Evolutionary conservation across 441 rosid species (phyloP), one percentile per base, ranked within the genome.

Genomic region (Raphanus hybrid): DNA sequence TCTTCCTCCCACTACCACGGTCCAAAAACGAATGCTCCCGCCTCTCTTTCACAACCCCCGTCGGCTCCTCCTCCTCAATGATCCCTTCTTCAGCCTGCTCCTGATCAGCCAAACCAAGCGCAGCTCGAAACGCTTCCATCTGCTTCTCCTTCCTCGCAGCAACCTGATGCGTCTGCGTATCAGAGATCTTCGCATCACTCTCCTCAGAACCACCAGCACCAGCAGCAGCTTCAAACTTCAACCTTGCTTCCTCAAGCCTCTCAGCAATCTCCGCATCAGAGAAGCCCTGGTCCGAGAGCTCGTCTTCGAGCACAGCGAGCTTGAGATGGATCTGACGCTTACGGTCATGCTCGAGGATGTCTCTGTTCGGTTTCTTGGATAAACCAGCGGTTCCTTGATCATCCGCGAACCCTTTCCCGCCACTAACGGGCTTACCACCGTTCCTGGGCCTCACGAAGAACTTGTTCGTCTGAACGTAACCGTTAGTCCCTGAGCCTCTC

Each of bases 111-210:
- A 95, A 90, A 64, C 96, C 95, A 16, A 95, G 83, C 14, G 99
- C 98, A 74, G 85, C 88, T 34, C 97, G 82, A 67, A 91, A 87
- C n/a, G 86, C 86, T 76, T 95, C 97, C 98, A 95, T 87, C 78
- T 93, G 98, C 82, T 86, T 90, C 86, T 95, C 97, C 83, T 93
- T 93, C 83, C 98, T 88, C 0, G 98, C 98, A 68, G 99, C 99
- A 75, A 95, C 80, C 81, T 95, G 92, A 77, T 95, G 99, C 20
- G 99, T 90, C 74, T 95, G 92, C 0, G 97, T 95, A 77, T 90
- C 90, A 10, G 90, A 92, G 37, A 85, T 64, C 92, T 97, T 93
- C 7, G 74, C 90, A 54, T 80, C 87, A 37, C 39, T 43, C 72
- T 83, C 91, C 3, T 71, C 65, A 20, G 75, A 23, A 23, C 26